These are phyloP conservation scores for Botrytis cinerea DNA, from an alignment of 2,329 filamentous ascomycete genomes.

Conservation along the genomic window DNA sequence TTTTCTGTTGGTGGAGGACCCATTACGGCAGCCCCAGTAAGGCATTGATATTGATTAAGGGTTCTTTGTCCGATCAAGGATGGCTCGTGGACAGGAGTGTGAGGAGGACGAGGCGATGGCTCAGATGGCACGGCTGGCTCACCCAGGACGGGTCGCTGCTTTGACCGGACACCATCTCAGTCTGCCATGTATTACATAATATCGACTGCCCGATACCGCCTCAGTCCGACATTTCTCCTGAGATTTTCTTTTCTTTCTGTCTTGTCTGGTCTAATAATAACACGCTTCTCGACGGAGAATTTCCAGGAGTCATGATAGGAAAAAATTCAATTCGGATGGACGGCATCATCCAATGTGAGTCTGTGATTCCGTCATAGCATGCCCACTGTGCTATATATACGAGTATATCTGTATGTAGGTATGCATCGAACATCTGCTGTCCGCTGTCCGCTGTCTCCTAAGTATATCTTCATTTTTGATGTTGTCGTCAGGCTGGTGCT, in stretches of 20 bases:
- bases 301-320: not conserved
- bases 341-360: not conserved
- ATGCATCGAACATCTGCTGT: too few species aligned
- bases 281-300: too few species aligned
- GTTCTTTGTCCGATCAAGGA: not conserved
- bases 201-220: not conserved
- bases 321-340: not conserved
- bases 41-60: not conserved
- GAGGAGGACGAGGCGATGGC: too few species aligned
- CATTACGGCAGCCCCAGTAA: too few species aligned
- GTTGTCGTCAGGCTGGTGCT: not conserved
- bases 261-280: not conserved
- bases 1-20: not conserved
- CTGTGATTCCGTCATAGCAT: not conserved
- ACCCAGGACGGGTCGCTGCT: too few species aligned
- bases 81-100: not conserved
- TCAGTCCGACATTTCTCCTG: conserved; percentile 10
- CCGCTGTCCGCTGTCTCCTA: not conserved
- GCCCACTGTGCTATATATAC: too few species aligned
- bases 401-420: too few species aligned
- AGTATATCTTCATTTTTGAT: not conserved
- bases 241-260: not conserved
- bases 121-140: not conserved
- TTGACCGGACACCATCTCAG: not conserved
- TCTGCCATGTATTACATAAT: not conserved